Base-by-base conservation (phyloP, 176 grass and related monocot species). In the Oropetium thomaeum region DNA sequence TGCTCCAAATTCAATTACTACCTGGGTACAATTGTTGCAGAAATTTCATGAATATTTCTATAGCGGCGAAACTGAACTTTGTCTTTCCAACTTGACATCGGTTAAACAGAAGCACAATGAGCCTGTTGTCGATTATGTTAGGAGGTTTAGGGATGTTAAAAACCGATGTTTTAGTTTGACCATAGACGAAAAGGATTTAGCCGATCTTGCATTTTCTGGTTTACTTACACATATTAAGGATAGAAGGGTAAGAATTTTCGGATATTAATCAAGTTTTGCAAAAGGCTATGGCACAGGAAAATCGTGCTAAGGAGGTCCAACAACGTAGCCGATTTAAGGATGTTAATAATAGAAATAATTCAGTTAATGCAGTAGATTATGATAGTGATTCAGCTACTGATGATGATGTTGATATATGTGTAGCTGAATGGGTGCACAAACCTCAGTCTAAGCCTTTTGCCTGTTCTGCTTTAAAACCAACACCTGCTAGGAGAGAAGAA, bases 41-140 rank as follows among this genome's bases (percentile, higher is more conserved):
- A 54, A 37, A 3, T 53, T 71, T 35, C 69, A 71, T 37, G 69
- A 71, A 8, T 67, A 67, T 17, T 67, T 67, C 26, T 67, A 30
- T 15, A 59, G 27, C 1, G 57, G 57, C 30, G 57, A 59, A 41
- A 41, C 40, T 59, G 26, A 59, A 16, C 57, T 59, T 59, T 30
- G 57, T 6, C 26, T 59, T 16, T 59, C 13, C 1, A 27, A 59
- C 25, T 59, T 59, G 15, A 59, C 57, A 30, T 59, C 40, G 26
- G 27, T 30, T 30, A 59, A 30, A 6, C 57, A 59, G 16, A 59
- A 16, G 9, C 16, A 59, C 27, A 59, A 59, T 59, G 57, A 59
- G 27, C 12, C 57, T 4, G 27, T 67, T 9, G 8, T n/a, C 10
- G 23, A 44, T 28, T 67, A 28, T 29, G 30, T 67, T 44, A 27